phyloP scores from a whole-genome alignment of 179 eudicot species.

The Camellia oleifera region DNA sequence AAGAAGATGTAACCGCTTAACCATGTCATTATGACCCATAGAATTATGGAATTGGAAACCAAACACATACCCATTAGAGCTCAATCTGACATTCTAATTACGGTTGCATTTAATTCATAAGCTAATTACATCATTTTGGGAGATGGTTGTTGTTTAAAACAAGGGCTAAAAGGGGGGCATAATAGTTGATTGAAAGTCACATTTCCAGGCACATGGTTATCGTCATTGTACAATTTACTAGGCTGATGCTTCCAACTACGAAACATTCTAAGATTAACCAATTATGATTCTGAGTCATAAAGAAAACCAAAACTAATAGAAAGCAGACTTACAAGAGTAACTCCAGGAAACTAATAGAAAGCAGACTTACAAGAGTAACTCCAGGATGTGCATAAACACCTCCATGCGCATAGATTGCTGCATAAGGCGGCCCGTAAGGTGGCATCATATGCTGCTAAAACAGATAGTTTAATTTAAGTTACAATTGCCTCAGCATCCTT shows the following conservation, averaged over 20 bases:
- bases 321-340: neutral
- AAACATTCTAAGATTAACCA: neutral
- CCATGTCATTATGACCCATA: conserved; percentile 33
- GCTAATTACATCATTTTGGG: too few relatives aligned
- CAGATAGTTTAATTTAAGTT: neutral
- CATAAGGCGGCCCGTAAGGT: conserved; percentile 86
- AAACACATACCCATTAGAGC: conserved; percentile 8
- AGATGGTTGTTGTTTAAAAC: neutral
- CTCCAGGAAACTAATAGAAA: too few relatives aligned
- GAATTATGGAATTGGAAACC: conserved; percentile 13
- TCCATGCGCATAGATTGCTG: conserved; percentile 78
- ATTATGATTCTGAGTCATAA: neutral
- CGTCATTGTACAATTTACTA: neutral
- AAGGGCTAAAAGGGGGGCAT: neutral
- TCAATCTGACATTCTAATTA: neutral
- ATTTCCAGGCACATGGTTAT: neutral
- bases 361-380: conserved; percentile 60
- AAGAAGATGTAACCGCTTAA: conserved; percentile 25
- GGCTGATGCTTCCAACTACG: neutral
- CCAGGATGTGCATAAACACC: conserved; percentile 90
- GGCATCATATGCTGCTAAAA: conserved; percentile 75
- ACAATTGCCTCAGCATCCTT: neutral
- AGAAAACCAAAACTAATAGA: neutral
- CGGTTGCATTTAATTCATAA: neutral
- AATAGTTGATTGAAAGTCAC: neutral